Percentiles rank a stretch among this genome's conserved stretches.
phyloP scores from a whole-genome alignment of 768 basidiomycete species.

The Dioszegia aurantiaca region DNA sequence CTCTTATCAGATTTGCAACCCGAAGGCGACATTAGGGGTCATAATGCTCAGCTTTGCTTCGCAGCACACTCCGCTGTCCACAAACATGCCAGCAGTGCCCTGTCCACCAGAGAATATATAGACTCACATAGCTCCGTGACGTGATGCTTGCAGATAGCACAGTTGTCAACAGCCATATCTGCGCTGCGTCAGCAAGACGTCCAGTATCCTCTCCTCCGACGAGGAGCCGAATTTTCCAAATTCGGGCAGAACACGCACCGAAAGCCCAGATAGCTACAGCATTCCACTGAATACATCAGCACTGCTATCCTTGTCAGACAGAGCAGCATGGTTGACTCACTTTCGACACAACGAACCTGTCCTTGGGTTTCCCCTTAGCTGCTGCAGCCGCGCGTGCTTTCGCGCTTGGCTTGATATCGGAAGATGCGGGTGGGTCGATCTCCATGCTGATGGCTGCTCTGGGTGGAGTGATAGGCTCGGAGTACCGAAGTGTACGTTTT shows the following conservation, averaged over 20 bases:
- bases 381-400: no score
- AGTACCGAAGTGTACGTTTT: no score
- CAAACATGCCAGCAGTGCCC: neutral
- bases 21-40: neutral
- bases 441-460: no score
- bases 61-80: no score
- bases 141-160: slow-evolving; percentile 98
- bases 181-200: neutral
- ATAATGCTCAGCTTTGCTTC: no score
- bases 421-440: no score
- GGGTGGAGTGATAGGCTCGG: no score
- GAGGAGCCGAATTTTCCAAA: neutral
- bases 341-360: slow-evolving; percentile 95
- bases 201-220: neutral
- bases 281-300: slow-evolving; percentile 71
- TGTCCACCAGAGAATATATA: neutral
- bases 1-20: no score
- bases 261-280: slow-evolving; percentile 98
- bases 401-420: no score
- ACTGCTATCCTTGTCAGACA: neutral
- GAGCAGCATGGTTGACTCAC: neutral
- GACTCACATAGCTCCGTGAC: slow-evolving; percentile 97
- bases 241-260: slow-evolving; percentile 60
- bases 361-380: slow-evolving; percentile 52
- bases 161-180: slow-evolving; percentile 99